These are phyloP conservation scores for Acacia crassicarpa DNA, from an alignment of 306 rosid species.

Conservation along the genomic window DNA sequence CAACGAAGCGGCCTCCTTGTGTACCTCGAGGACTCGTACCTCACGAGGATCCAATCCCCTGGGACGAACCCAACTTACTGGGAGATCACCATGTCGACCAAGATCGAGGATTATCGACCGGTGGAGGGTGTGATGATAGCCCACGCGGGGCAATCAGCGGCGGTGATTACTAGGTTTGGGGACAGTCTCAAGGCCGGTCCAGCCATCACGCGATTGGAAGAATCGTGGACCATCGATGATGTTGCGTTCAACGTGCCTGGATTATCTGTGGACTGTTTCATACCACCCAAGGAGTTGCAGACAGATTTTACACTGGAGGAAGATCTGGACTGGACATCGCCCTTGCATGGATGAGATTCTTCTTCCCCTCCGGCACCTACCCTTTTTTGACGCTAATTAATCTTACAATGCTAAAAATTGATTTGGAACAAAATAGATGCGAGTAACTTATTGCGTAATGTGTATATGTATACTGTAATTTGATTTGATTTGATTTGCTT, in stretches of 20 bases:
- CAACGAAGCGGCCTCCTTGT: constrained; percentile 72
- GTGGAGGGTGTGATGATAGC: constrained; percentile 78
- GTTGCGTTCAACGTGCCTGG: constrained; percentile 80
- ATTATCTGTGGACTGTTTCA: constrained; percentile 72
- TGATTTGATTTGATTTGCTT: not conserved
- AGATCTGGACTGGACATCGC: constrained; percentile 55
- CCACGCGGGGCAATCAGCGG: constrained; percentile 62
- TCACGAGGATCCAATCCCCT: constrained; percentile 83
- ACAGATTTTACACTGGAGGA: constrained; percentile 39
- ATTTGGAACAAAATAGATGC: not conserved
- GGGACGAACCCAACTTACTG: constrained; percentile 76
- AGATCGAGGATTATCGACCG: constrained; percentile 61
- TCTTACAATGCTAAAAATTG: not conserved
- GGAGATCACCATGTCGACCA: constrained; percentile 81
- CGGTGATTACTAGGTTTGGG: constrained; percentile 64
- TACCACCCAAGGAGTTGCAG: constrained; percentile 69
- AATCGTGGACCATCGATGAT: constrained; percentile 79
- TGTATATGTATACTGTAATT: not conserved
- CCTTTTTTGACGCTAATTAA: not conserved
- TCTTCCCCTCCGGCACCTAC: not conserved
- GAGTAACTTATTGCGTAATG: not conserved
- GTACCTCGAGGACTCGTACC: constrained; percentile 69
- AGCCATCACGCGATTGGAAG: constrained; percentile 66
- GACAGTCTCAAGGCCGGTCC: constrained; percentile 62
- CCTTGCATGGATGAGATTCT: constrained; percentile 31